Evolutionary conservation across 495 filamentous ascomycete genomes (phyloP).

Genomic region (Tuber calosporum): DNA sequence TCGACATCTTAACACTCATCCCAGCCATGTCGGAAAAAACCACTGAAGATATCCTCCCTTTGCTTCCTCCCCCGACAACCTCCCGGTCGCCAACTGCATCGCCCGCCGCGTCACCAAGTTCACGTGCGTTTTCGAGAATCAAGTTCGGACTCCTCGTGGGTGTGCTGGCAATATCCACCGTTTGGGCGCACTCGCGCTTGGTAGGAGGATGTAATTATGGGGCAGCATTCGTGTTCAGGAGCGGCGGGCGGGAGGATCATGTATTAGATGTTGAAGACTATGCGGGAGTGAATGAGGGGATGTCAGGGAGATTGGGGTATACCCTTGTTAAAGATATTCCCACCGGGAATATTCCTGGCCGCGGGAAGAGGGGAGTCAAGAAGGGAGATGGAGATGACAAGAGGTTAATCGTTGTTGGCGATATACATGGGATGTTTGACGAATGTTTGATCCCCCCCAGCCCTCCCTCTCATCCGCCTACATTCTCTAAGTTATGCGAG

Average conservation of each 20-base stretch:
- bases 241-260: neutral
- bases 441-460: constrained; percentile 48
- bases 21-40: neutral
- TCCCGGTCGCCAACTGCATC: neutral
- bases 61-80: neutral
- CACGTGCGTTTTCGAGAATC: neutral
- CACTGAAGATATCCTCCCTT: neutral
- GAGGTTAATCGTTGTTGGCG: constrained; percentile 69
- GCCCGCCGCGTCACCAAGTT: neutral
- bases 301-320: constrained; percentile 27
- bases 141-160: neutral
- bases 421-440: constrained; percentile 77
- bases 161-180: neutral
- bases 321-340: constrained; percentile 35
- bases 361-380: constrained; percentile 15
- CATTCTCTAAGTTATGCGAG: neutral
- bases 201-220: neutral
- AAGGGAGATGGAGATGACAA: constrained; percentile 21
- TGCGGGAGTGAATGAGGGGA: constrained; percentile 13
- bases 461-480: neutral
- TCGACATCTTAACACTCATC: neutral
- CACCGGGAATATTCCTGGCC: constrained; percentile 15
- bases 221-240: neutral
- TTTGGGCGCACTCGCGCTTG: neutral
- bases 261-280: neutral